These are phyloP conservation scores for Pinus albicaulis DNA, from an alignment of 75 land plant genomes.

Conservation along the genomic window DNA sequence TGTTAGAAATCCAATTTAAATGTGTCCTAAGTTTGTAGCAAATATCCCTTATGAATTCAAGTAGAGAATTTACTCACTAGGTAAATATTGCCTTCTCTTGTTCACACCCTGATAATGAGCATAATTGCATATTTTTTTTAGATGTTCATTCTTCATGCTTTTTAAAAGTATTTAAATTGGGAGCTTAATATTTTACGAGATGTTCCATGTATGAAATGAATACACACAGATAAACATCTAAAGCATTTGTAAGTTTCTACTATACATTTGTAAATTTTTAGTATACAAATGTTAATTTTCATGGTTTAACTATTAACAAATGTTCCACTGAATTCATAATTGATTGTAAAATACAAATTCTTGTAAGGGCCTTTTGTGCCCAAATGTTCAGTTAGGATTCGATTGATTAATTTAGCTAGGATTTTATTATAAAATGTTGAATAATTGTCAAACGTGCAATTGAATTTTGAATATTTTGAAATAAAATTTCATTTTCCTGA, in stretches of 20 bases:
- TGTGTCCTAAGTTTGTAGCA: slow-evolving; percentile 95
- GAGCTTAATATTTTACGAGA: slow-evolving; percentile 34
- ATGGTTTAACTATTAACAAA: neutral
- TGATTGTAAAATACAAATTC: too few relatives aligned
- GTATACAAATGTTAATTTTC: neutral
- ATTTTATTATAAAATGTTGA: too few relatives aligned
- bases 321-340: neutral
- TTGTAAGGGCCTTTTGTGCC: too few relatives aligned
- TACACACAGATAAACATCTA: slow-evolving; percentile 88
- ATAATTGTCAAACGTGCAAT: too few relatives aligned
- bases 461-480: too few relatives aligned
- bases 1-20: slow-evolving; percentile 85
- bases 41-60: slow-evolving; percentile 95
- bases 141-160: too few relatives aligned
- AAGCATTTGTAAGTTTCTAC: slow-evolving; percentile 86
- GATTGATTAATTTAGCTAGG: too few relatives aligned
- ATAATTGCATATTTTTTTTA: too few relatives aligned
- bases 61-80: slow-evolving; percentile 90
- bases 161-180: neutral
- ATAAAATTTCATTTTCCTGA: too few relatives aligned
- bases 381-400: too few relatives aligned
- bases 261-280: neutral
- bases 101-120: neutral
- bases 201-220: slow-evolving; percentile 97
- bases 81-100: slow-evolving; percentile 23